Evolutionary conservation across 164 flowering plant species (phyloP).

Genomic region (Taxillus chinensis): DNA sequence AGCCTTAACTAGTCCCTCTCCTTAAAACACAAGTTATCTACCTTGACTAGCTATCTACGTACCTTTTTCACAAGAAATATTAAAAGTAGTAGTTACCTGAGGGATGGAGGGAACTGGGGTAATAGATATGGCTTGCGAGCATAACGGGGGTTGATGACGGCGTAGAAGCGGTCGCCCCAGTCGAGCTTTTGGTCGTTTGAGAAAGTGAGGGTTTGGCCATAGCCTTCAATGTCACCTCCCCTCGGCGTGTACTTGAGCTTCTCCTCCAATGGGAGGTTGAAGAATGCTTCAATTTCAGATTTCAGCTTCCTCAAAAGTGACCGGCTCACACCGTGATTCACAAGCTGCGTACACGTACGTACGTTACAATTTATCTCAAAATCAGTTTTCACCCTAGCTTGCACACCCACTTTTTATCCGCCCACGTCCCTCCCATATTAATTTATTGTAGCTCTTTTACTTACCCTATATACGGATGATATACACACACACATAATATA

Average conservation of each 20-base stretch:
- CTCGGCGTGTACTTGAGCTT: conserved; percentile 19
- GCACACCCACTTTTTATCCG: too few species aligned
- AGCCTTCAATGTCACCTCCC: conserved; percentile 30
- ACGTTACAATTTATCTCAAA: too few species aligned
- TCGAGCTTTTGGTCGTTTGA: conserved; percentile 16
- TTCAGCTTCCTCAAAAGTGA: conserved; percentile 24
- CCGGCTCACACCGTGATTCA: conserved; percentile 32
- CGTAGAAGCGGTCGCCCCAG: conserved; percentile 22
- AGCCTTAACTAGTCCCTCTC: too few species aligned
- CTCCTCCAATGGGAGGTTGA: conserved; percentile 30
- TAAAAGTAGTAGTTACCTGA: conserved; percentile 11
- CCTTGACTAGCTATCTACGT: too few species aligned
- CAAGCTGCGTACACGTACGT: conserved; percentile 13
- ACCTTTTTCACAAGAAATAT: too few species aligned
- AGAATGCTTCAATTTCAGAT: conserved; percentile 21
- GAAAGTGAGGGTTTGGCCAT: conserved; percentile 16
- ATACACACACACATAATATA: too few species aligned
- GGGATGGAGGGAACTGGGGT: conserved; percentile 16
- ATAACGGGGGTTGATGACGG: conserved; percentile 11
- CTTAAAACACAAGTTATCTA: too few species aligned
- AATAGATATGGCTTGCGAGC: conserved; percentile 20
- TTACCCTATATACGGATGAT: too few species aligned
- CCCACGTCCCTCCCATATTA: too few species aligned
- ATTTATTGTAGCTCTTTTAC: too few species aligned
- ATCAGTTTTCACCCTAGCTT: too few species aligned